Evolutionary conservation across 2,329 filamentous ascomycete species (phyloP).

Genomic region (Xylariaceae sp.): DNA sequence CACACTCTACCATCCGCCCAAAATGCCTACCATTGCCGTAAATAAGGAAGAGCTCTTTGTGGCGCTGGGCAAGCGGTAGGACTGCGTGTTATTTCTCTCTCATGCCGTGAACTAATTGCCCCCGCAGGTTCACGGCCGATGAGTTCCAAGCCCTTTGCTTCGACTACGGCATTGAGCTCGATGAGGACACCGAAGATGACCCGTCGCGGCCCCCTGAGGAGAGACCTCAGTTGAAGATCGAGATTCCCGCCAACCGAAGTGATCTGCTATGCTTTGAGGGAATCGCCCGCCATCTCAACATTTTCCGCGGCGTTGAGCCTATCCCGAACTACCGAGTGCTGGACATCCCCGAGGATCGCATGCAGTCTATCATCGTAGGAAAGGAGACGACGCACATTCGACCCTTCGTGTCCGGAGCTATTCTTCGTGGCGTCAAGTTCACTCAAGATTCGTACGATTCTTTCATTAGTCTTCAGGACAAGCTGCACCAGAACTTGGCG

Average conservation of each 20-base stretch:
- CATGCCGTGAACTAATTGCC: constrained; percentile 20
- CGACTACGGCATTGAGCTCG: constrained; percentile 96
- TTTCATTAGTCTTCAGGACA: constrained; percentile 97
- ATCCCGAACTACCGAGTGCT: constrained; percentile 76
- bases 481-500: constrained; percentile 93
- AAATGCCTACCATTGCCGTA: constrained; percentile 93
- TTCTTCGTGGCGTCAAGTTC: constrained; percentile 87
- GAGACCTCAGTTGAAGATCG: constrained; percentile 19
- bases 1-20: constrained; percentile 26
- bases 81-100: constrained; percentile 15
- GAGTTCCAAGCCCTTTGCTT: constrained; percentile 98
- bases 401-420: constrained; percentile 82
- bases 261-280: constrained; percentile 22
- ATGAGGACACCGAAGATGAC: constrained; percentile 83
- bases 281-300: constrained; percentile 22
- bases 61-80: constrained; percentile 79
- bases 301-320: constrained; percentile 65
- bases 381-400: constrained; percentile 72
- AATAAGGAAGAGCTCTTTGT: constrained; percentile 96
- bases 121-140: constrained; percentile 72
- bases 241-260: constrained; percentile 20
- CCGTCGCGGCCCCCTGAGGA: constrained; percentile 38
- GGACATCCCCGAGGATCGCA: constrained; percentile 64
- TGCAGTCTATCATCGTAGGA: constrained; percentile 76
- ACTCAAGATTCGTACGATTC: constrained; percentile 88